Evolutionary conservation across 139 green algal genomes (phyloP).

Genomic region (Micromonas pusilla): DNA sequence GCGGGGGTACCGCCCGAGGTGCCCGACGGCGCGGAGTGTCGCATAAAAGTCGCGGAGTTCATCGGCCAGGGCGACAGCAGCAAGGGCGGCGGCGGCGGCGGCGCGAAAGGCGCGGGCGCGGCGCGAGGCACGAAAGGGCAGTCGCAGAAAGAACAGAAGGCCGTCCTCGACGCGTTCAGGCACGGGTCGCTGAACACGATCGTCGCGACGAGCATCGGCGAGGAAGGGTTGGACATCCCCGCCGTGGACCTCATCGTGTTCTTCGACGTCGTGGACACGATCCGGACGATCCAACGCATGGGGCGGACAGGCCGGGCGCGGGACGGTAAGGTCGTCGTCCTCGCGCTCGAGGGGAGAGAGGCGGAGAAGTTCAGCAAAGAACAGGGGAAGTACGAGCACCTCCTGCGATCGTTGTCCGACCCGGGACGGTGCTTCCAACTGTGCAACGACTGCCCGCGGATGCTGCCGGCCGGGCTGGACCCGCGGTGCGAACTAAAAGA

Average conservation of each 20-base stretch:
- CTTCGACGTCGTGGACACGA: slow-evolving; percentile 71
- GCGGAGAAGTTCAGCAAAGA: slow-evolving; percentile 40
- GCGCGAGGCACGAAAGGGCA: slow-evolving; percentile 27
- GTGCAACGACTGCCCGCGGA: slow-evolving; percentile 10
- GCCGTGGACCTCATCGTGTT: slow-evolving; percentile 90
- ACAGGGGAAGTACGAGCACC: slow-evolving; percentile 44
- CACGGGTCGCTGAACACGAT: slow-evolving; percentile 9
- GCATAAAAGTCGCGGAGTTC: slow-evolving; percentile 50
- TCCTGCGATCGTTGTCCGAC: neutral
- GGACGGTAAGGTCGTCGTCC: slow-evolving; percentile 74
- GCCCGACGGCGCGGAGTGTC: slow-evolving; percentile 38
- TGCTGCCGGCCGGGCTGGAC: neutral
- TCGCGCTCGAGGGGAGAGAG: slow-evolving; percentile 57
- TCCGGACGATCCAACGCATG: slow-evolving; percentile 80
- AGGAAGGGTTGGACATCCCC: slow-evolving; percentile 95
- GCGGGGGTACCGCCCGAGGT: too few species aligned
- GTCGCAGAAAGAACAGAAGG: slow-evolving; percentile 58
- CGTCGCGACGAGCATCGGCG: slow-evolving; percentile 53
- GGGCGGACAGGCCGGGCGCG: slow-evolving; percentile 82
- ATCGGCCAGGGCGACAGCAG: slow-evolving; percentile 64
- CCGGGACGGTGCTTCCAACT: neutral
- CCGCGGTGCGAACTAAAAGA: neutral
- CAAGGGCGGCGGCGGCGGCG: neutral
- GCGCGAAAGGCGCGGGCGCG: neutral
- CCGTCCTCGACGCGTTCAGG: slow-evolving; percentile 8